Base-by-base conservation (phyloP, 768 basidiomycete genomes). In the Pluteus cervinus region DNA sequence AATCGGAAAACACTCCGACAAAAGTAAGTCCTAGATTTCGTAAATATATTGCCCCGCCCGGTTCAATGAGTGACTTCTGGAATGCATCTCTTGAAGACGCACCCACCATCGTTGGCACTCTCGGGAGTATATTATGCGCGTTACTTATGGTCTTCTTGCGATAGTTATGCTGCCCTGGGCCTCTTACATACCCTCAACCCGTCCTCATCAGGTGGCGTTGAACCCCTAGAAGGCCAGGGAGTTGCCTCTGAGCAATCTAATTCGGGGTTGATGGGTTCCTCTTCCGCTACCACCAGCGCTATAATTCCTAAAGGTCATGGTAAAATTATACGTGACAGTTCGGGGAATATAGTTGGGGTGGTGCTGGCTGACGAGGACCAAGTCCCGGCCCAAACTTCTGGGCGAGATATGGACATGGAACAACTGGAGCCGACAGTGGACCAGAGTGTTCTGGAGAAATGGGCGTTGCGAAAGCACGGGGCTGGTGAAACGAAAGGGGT, bases 1-100 rank as follows among this genome's bases (percentile, higher is more conserved):
- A 77, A 76, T 47, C 66, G 65, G 35, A 88, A 87, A 62, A 97
- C 92, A 8, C 81, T 93, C 12, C 75, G 74, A 45, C 93, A 97
- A 75, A 97, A 96, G 92, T 94, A 52, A 51, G 82, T 56, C 23
- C 17, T 25, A 24, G 18, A n/a, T n/a, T n/a, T n/a, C n/a, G n/a
- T n/a, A n/a, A n/a, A n/a, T n/a, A n/a, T n/a, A n/a, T n/a, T n/a
- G n/a, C n/a, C n/a, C n/a, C n/a, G n/a, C n/a, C n/a, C n/a, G n/a
- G n/a, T n/a, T n/a, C n/a, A n/a, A n/a, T n/a, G n/a, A n/a, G n/a
- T n/a, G n/a, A n/a, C n/a, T n/a, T n/a, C n/a, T n/a, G n/a, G n/a
- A n/a, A n/a, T n/a, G n/a, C n/a, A n/a, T n/a, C n/a, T n/a, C n/a
- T n/a, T n/a, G n/a, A n/a, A n/a, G n/a, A n/a, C n/a, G n/a, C n/a